Percentiles rank a stretch among this genome's conserved stretches.
Conservation (phyloP, 2,329 filamentous ascomycete species). For the Penicillium digitatum region DNA sequence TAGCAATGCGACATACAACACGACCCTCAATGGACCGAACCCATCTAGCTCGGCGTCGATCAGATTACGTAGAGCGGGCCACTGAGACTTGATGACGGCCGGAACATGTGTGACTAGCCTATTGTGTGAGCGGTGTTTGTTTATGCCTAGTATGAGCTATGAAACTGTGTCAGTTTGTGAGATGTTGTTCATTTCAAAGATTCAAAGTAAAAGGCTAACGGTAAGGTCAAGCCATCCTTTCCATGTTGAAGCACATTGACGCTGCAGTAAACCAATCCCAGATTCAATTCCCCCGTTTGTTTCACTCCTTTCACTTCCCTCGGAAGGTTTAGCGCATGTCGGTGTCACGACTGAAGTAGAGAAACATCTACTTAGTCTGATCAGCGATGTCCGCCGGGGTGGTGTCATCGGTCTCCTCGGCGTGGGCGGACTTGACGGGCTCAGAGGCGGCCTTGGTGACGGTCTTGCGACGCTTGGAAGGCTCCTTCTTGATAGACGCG, state of each 20-base stretch:
- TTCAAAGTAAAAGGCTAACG: background rate
- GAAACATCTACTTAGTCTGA: background rate
- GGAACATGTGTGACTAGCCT: background rate
- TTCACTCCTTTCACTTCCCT: background rate
- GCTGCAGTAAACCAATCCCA: background rate
- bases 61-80: background rate
- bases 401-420: background rate
- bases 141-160: background rate
- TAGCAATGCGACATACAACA: background rate
- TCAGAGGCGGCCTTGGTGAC: background rate
- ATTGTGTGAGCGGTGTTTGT: background rate
- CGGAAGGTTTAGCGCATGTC: background rate
- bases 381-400: background rate
- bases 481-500: background rate
- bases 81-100: background rate
- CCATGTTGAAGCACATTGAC: background rate
- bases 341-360: background rate
- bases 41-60: background rate
- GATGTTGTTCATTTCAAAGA: background rate
- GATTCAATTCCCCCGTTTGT: no score
- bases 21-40: background rate
- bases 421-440: background rate
- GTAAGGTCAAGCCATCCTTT: background rate
- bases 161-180: background rate
- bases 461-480: background rate